Conservation (phyloP, 148 eudicot species). For the Rhododendron simsii region DNA sequence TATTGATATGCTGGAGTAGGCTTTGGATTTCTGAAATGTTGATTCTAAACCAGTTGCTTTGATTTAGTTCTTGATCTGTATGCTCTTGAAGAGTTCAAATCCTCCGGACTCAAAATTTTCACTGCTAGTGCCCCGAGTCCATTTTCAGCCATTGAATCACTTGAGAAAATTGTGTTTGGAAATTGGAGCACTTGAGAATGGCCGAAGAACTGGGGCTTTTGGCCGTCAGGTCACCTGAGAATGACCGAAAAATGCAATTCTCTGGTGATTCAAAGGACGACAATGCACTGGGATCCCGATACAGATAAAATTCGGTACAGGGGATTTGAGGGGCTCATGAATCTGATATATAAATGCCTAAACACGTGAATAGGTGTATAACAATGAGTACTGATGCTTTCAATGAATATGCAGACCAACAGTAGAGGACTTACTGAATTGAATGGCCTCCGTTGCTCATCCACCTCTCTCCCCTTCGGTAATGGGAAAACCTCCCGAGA, state of each 20-base stretch:
- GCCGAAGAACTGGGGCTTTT: not conserved
- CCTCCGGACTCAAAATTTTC: not conserved
- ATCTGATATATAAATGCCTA: not conserved
- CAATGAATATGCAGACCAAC: slow-evolving; percentile 38
- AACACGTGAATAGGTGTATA: not conserved
- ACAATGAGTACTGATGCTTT: not conserved
- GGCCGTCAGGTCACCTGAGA: not conserved
- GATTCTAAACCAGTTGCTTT: not conserved
- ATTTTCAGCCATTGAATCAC: not conserved
- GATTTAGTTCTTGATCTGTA: not conserved
- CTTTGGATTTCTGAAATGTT: not conserved
- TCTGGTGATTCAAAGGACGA: not conserved
- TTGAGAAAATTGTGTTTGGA: not conserved
- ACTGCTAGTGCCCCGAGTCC: not conserved
- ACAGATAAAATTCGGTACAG: not conserved
- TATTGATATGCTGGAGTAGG: not conserved
- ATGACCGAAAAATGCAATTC: not conserved
- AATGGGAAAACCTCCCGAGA: slow-evolving; percentile 46
- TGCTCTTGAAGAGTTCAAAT: not conserved
- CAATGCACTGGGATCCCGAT: not conserved
- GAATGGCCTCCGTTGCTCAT: slow-evolving; percentile 57
- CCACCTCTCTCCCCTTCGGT: slow-evolving; percentile 47
- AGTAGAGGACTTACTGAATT: slow-evolving; percentile 79
- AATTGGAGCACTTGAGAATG: not conserved
- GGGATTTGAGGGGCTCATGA: not conserved